A percentile compares a stretch with the other conserved stretches of the same genome.
phyloP scores from a whole-genome alignment of 2,329 filamentous ascomycete species.

The Trichoderma sp. region DNA sequence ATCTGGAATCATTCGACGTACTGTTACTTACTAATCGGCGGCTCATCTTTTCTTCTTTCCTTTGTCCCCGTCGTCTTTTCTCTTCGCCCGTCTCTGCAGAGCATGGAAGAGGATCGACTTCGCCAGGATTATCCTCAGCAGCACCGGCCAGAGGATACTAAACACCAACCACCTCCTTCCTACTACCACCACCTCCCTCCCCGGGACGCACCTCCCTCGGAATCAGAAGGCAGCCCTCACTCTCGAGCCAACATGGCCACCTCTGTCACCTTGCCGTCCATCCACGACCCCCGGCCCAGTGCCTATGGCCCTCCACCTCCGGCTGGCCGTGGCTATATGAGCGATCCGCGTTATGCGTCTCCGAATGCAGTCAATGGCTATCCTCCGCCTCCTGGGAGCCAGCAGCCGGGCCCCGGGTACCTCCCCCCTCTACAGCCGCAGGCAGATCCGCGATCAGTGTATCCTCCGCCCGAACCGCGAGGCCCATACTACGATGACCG shows the following conservation, averaged over 20 bases:
- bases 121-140: conserved; percentile 43
- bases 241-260: conserved; percentile 44
- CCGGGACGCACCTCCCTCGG: conserved; percentile 45
- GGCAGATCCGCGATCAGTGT: conserved; percentile 40
- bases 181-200: conserved; percentile 39
- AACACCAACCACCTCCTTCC: conserved; percentile 46
- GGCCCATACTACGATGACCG: conserved; percentile 42
- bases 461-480: conserved; percentile 45
- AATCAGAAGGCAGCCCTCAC: conserved; percentile 14
- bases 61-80: conserved; percentile 22
- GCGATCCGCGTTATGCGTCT: conserved; percentile 46
- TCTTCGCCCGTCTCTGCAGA: conserved; percentile 31
- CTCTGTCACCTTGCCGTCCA: conserved; percentile 52
- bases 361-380: conserved; percentile 51
- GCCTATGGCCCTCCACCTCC: conserved; percentile 39
- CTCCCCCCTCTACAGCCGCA: conserved; percentile 45
- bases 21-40: conserved; percentile 22
- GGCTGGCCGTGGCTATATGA: conserved; percentile 38
- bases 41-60: background rate
- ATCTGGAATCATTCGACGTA: conserved; percentile 28
- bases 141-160: conserved; percentile 42
- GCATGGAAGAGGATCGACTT: conserved; percentile 45
- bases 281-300: conserved; percentile 48
- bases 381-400: conserved; percentile 42
- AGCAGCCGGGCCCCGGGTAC: conserved; percentile 36